Conservation (phyloP, 2,329 filamentous ascomycete genomes). For the Xylaria sp. region DNA sequence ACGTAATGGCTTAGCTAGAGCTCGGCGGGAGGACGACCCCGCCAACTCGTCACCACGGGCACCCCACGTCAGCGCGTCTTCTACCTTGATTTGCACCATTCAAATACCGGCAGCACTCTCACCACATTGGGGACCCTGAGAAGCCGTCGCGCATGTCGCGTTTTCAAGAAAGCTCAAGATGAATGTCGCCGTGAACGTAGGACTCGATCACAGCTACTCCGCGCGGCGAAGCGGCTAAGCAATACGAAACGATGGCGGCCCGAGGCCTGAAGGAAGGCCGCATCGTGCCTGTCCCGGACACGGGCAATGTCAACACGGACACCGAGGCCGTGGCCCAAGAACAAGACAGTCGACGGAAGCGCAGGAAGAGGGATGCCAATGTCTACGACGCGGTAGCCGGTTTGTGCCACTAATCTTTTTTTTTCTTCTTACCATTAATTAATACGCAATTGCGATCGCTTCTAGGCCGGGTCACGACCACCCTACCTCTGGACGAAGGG, state of each 20-base stretch:
- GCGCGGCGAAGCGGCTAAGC: neutral
- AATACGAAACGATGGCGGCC: constrained; percentile 27
- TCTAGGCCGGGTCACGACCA: constrained; percentile 42
- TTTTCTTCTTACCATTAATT: no score
- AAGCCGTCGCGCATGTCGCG: neutral
- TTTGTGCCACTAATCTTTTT: no score
- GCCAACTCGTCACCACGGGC: neutral
- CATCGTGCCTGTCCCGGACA: constrained; percentile 19
- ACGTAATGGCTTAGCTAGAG: neutral
- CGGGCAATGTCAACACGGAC: constrained; percentile 27
- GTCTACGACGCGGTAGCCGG: constrained; percentile 76
- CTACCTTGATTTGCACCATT: neutral
- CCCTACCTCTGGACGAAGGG: constrained; percentile 31
- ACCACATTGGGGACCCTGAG: neutral
- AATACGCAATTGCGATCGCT: no score
- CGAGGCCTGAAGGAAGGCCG: constrained; percentile 22
- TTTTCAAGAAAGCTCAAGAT: neutral
- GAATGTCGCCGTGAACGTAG: neutral
- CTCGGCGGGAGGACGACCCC: no score
- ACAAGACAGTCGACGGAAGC: constrained; percentile 24
- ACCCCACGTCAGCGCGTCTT: no score
- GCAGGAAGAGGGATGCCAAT: constrained; percentile 47
- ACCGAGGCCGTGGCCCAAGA: constrained; percentile 20
- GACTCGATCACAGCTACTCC: neutral
- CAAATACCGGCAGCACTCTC: neutral